Conservation (phyloP, 129 eudicot genomes). For the Artemisia tridentata region DNA sequence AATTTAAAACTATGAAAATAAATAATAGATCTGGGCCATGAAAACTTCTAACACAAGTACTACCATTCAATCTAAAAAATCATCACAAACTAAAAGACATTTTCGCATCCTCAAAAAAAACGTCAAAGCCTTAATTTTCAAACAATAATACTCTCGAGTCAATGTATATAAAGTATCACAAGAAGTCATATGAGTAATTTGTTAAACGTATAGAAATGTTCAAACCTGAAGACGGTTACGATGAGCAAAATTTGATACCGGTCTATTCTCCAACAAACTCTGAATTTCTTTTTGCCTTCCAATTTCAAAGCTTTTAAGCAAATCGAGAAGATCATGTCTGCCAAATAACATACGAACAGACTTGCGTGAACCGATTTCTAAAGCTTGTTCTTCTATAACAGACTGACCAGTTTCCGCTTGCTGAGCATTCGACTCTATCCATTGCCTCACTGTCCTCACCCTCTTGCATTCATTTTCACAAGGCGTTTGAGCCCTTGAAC, state of each 20-base stretch:
- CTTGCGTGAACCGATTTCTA: constrained; percentile 44
- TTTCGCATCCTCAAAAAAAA: no score
- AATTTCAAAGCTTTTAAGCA: constrained; percentile 49
- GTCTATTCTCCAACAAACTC: constrained; percentile 45
- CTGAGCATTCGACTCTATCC: constrained; percentile 56
- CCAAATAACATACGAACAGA: constrained; percentile 41
- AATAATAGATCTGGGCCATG: no score
- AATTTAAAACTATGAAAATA: no score
- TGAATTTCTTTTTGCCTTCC: constrained; percentile 67
- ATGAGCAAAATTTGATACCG: constrained; percentile 66
- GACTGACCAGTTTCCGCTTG: constrained; percentile 40
- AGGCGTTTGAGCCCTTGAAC: constrained; percentile 41
- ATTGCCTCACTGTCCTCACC: constrained; percentile 60
- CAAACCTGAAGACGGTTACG: constrained; percentile 94
- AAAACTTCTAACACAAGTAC: no score
- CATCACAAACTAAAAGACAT: no score
- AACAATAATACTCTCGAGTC: no score
- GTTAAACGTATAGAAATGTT: background rate
- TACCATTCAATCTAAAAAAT: no score
- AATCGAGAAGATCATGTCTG: constrained; percentile 77
- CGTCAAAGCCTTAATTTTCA: no score
- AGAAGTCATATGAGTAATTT: background rate
- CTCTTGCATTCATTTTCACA: constrained; percentile 60
- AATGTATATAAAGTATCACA: background rate
- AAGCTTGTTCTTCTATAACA: constrained; percentile 41